Evolutionary conservation across 78 protist species (phyloP).

Genomic region (Speleostelium caveatum): DNA sequence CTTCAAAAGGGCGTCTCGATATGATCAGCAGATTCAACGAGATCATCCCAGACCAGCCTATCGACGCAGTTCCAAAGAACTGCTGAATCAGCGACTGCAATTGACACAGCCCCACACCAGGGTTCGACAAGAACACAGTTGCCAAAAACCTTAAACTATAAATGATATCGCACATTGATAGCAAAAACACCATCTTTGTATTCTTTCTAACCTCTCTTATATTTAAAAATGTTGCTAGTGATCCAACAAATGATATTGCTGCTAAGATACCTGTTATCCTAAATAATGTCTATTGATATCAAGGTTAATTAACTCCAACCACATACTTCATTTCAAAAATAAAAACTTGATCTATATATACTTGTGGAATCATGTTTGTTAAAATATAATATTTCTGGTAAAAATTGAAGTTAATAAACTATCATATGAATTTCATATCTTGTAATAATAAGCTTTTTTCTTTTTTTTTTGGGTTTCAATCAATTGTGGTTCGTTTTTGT

Average conservation of each 20-base stretch:
- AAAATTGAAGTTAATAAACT: too few species aligned
- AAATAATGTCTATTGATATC: conserved; percentile 64
- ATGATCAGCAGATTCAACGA: conserved; percentile 61
- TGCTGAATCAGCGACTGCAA: conserved; percentile 76
- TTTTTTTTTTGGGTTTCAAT: too few species aligned
- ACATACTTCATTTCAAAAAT: too few species aligned
- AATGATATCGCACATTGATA: conserved; percentile 67
- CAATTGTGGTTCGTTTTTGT: too few species aligned
- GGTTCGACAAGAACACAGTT: conserved; percentile 37
- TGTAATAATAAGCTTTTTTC: too few species aligned
- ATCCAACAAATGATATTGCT: conserved; percentile 45
- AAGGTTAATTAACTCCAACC: too few species aligned
- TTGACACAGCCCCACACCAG: conserved; percentile 19
- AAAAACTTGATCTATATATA: too few species aligned
- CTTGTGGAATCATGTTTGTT: too few species aligned
- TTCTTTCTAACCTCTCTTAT: conserved; percentile 63
- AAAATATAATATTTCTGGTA: too few species aligned
- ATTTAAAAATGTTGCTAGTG: conserved; percentile 49
- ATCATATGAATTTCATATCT: too few species aligned
- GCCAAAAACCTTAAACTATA: conserved; percentile 68
- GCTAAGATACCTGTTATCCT: conserved; percentile 69
- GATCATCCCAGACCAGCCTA: conserved; percentile 83
- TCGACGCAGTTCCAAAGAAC: conserved; percentile 81
- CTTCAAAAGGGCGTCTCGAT: conserved; percentile 53
- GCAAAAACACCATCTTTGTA: conserved; percentile 64